A percentile compares a stretch with the other conserved stretches of the same genome.
Conservation (phyloP, 805 yeast genomes). For the Saccharomycopsis fermentans region DNA sequence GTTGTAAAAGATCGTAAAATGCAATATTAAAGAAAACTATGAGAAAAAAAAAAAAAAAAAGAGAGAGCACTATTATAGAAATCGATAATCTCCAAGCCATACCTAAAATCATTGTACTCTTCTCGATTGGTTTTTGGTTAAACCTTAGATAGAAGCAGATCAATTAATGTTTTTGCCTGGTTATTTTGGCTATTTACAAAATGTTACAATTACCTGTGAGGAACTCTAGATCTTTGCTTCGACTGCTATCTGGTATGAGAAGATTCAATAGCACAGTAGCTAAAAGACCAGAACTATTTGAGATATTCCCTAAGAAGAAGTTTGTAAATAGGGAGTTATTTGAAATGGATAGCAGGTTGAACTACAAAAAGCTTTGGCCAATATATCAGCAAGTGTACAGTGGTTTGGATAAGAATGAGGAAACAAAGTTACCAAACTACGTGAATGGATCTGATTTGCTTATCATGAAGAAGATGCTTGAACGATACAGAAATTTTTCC, state of each 20-base stretch:
- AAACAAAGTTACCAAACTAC: slow-evolving; percentile 34
- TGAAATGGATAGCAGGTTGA: slow-evolving; percentile 52
- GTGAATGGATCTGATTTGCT: slow-evolving; percentile 50
- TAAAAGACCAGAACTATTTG: slow-evolving; percentile 3
- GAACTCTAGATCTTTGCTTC: neutral
- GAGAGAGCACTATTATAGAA: no score
- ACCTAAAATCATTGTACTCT: no score
- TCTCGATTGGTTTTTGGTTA: no score
- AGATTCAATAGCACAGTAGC: neutral
- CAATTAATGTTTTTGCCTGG: no score
- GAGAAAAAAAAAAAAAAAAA: no score
- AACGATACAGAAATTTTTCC: slow-evolving; percentile 49
- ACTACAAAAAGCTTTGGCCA: slow-evolving; percentile 44
- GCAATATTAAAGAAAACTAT: no score
- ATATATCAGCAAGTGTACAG: slow-evolving; percentile 43
- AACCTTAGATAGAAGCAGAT: no score
- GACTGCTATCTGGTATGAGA: neutral
- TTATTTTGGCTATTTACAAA: neutral
- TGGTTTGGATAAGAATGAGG: slow-evolving; percentile 28
- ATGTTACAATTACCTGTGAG: neutral
- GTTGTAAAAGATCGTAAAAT: no score
- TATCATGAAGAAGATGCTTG: slow-evolving; percentile 56
- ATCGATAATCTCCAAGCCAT: no score
- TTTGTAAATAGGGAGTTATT: slow-evolving; percentile 50
- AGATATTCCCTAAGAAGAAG: slow-evolving; percentile 47